These are phyloP conservation scores for Entamoeba moshkovskii DNA, from an alignment of 208 protist genomes.

Conservation along the genomic window DNA sequence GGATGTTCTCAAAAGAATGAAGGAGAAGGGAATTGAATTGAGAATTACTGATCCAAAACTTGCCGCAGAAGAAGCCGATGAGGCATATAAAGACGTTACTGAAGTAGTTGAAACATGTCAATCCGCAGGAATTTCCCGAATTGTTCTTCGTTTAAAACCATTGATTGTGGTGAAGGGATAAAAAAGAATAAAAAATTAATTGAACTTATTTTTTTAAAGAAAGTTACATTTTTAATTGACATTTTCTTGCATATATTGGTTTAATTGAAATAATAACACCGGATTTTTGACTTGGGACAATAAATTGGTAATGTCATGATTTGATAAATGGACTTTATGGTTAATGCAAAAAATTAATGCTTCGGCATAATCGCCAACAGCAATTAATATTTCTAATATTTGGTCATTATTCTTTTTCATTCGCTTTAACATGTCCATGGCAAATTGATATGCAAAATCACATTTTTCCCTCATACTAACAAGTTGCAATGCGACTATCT, in stretches of 20 bases:
- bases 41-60: conserved; percentile 58
- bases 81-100: conserved; percentile 24
- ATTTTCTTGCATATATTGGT: too few species aligned
- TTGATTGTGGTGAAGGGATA: conserved; percentile 66
- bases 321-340: not conserved
- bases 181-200: too few species aligned
- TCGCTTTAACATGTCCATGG: not conserved
- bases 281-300: not conserved
- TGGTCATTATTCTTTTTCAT: not conserved
- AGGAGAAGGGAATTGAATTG: conserved; percentile 49
- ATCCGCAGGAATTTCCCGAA: conserved; percentile 52
- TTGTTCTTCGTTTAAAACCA: conserved; percentile 50
- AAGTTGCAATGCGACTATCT: not conserved
- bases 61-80: conserved; percentile 52
- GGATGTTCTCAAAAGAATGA: conserved; percentile 42
- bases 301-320: not conserved
- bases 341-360: not conserved
- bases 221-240: too few species aligned
- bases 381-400: not conserved
- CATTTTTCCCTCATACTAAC: not conserved
- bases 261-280: not conserved
- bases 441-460: not conserved
- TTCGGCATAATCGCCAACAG: not conserved
- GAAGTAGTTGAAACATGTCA: conserved; percentile 51
- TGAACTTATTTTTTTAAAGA: too few species aligned